phyloP scores from a whole-genome alignment of 1,284 basidiomycete species.

The Leccinum angustisporum region DNA sequence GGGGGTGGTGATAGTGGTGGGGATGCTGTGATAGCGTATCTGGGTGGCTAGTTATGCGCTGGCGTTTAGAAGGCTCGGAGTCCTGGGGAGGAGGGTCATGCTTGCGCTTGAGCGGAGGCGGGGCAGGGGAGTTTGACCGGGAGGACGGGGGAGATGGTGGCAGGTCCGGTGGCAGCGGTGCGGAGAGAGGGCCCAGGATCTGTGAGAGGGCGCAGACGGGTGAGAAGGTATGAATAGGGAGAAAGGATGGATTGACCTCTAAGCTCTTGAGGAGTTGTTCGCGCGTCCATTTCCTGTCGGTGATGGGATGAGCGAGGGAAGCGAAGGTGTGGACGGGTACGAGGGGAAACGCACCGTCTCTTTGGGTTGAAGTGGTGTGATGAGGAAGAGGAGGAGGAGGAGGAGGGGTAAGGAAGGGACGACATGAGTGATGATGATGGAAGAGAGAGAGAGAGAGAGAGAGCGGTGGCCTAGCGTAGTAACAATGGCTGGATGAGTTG shows the following conservation, averaged over 20 bases:
- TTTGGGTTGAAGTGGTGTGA: slow-evolving; percentile 21
- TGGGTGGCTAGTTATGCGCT: slow-evolving; percentile 44
- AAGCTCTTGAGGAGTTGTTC: slow-evolving; percentile 62
- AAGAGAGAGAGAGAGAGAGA: slow-evolving; percentile 30
- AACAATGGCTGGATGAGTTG: slow-evolving; percentile 39
- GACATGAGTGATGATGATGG: slow-evolving; percentile 38
- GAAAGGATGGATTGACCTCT: slow-evolving; percentile 41
- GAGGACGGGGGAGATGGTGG: slow-evolving; percentile 69
- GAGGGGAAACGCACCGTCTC: slow-evolving; percentile 39
- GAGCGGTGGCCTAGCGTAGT: slow-evolving; percentile 34
- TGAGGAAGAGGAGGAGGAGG: slow-evolving; percentile 24
- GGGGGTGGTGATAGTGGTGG: slow-evolving; percentile 32
- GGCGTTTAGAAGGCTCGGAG: slow-evolving; percentile 54
- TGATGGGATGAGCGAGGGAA: slow-evolving; percentile 29
- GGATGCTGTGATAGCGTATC: slow-evolving; percentile 34
- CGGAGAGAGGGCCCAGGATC: slow-evolving; percentile 57
- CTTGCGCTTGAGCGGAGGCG: slow-evolving; percentile 58
- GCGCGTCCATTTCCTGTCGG: slow-evolving; percentile 53
- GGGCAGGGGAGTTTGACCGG: slow-evolving; percentile 58
- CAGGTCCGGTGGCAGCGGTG: slow-evolving; percentile 59
- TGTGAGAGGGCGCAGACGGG: slow-evolving; percentile 33
- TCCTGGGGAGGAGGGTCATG: slow-evolving; percentile 43
- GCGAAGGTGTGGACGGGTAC: slow-evolving; percentile 21
- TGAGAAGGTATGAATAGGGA: slow-evolving; percentile 5
- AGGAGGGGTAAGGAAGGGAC: slow-evolving; percentile 24